Percentiles rank a stretch among this genome's conserved stretches.
Evolutionary conservation across 108 stramenopile species (phyloP).

Genomic region (Ochromonas danica): DNA sequence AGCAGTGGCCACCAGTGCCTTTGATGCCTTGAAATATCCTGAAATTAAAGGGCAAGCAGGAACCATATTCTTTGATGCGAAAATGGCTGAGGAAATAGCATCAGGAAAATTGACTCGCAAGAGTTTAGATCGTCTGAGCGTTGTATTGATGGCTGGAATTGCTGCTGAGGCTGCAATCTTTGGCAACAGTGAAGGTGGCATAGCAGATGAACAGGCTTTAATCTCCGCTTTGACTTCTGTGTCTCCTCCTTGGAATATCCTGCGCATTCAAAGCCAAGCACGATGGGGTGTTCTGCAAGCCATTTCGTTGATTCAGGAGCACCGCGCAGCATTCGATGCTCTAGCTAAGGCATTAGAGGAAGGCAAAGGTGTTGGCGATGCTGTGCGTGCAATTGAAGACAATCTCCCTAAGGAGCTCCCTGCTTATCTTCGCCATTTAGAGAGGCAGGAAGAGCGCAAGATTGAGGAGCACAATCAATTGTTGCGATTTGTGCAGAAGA

Average conservation of each 20-base stretch:
- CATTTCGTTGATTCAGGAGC: slow-evolving; percentile 67
- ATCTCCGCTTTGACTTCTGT: slow-evolving; percentile 60
- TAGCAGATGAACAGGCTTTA: slow-evolving; percentile 81
- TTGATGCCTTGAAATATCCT: background rate
- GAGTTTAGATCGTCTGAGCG: slow-evolving; percentile 78
- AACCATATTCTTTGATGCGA: slow-evolving; percentile 80
- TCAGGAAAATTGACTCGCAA: slow-evolving; percentile 62
- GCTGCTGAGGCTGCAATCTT: slow-evolving; percentile 82
- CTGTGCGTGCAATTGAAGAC: background rate
- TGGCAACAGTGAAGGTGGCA: slow-evolving; percentile 80
- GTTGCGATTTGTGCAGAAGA: background rate
- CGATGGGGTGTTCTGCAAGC: slow-evolving; percentile 78
- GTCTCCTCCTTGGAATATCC: slow-evolving; percentile 50
- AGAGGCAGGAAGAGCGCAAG: background rate
- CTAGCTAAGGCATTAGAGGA: slow-evolving; percentile 71
- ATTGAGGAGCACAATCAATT: background rate
- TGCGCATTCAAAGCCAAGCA: slow-evolving; percentile 58
- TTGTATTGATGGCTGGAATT: slow-evolving; percentile 90
- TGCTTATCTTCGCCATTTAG: background rate
- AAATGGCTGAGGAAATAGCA: slow-evolving; percentile 68
- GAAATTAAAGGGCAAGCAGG: slow-evolving; percentile 57
- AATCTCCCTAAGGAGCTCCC: background rate
- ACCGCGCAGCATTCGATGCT: slow-evolving; percentile 74
- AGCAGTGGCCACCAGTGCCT: slow-evolving; percentile 26
- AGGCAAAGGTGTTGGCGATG: background rate